Evolutionary conservation across 257 asterid genomes (phyloP).

Genomic region (Asclepias syriaca): DNA sequence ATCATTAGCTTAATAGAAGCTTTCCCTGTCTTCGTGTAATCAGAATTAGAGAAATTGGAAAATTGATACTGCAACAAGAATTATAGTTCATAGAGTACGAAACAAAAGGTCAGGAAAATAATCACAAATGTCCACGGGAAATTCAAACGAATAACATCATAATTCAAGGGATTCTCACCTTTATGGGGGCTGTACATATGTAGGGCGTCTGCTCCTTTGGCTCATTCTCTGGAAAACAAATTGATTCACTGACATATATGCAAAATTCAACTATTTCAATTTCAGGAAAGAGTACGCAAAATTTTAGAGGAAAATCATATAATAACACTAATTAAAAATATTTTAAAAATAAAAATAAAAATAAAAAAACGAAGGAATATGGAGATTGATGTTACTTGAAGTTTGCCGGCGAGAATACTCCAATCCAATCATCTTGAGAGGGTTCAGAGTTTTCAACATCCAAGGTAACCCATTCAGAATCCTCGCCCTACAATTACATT

Average conservation of each 20-base stretch:
- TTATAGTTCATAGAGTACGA: constrained; percentile 4
- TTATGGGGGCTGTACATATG: constrained; percentile 75
- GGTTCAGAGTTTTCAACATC: constrained; percentile 49
- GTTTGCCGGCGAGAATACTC: constrained; percentile 87
- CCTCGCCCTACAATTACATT: constrained; percentile 55
- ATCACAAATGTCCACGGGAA: not conserved
- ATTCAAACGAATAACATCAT: not conserved
- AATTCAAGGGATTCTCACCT: constrained; percentile 39
- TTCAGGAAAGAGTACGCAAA: not conserved
- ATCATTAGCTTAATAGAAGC: constrained; percentile 59
- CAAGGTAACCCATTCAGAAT: constrained; percentile 55
- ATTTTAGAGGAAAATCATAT: not conserved
- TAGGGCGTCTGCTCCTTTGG: constrained; percentile 53
- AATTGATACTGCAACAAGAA: constrained; percentile 58
- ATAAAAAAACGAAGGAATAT: not conserved
- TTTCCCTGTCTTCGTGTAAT: constrained; percentile 56
- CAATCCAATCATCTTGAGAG: constrained; percentile 78
- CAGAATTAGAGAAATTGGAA: constrained; percentile 53
- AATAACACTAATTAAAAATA: not conserved
- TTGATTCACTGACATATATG: constrained; percentile 51
- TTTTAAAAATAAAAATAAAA: too few species aligned
- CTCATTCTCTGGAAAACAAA: constrained; percentile 42
- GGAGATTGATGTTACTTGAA: constrained; percentile 54
- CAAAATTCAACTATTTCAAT: constrained; percentile 13
- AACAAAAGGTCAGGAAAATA: constrained; percentile 9